These are phyloP conservation scores for Exutisphaerella laricina DNA, from an alignment of 2,329 filamentous ascomycete genomes.

Conservation along the genomic window DNA sequence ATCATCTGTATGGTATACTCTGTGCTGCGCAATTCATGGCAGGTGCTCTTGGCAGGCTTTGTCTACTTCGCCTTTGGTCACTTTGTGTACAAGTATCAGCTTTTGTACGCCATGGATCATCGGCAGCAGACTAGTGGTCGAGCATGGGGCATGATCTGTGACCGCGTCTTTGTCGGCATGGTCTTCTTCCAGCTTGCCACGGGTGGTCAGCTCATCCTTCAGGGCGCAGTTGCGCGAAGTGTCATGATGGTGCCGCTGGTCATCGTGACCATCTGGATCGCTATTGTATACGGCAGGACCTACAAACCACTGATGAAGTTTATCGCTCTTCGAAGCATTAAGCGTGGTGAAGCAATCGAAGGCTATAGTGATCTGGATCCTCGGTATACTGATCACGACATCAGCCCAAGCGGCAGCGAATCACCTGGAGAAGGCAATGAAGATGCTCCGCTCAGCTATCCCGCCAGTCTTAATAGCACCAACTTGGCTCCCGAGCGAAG, in stretches of 20 bases:
- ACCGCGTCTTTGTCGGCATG: constrained; percentile 78
- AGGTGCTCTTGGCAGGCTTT: constrained; percentile 74
- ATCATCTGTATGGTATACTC: constrained; percentile 96
- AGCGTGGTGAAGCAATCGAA: constrained; percentile 50
- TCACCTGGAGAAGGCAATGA: not conserved
- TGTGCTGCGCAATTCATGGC: constrained; percentile 71
- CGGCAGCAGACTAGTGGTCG: constrained; percentile 88
- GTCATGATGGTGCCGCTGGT: constrained; percentile 70
- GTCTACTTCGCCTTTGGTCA: constrained; percentile 77
- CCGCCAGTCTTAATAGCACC: constrained; percentile 22
- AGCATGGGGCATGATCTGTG: constrained; percentile 95
- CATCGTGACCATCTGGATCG: constrained; percentile 80
- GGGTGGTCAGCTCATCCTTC: constrained; percentile 74
- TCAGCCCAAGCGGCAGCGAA: constrained; percentile 26
- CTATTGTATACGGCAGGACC: constrained; percentile 69
- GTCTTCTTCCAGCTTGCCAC: constrained; percentile 88
- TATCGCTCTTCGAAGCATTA: constrained; percentile 83
- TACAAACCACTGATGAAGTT: constrained; percentile 88
- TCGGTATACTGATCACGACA: constrained; percentile 30
- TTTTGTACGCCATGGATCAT: constrained; percentile 97
- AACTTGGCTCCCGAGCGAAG: constrained; percentile 36
- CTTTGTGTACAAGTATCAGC: constrained; percentile 93
- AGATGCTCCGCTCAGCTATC: constrained; percentile 18
- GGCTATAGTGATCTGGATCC: constrained; percentile 1
- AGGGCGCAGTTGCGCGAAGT: constrained; percentile 66